A percentile compares a stretch with the other conserved stretches of the same genome.
Evolutionary conservation across 805 yeast species (phyloP).

Genomic region (Candida silvicultrix): DNA sequence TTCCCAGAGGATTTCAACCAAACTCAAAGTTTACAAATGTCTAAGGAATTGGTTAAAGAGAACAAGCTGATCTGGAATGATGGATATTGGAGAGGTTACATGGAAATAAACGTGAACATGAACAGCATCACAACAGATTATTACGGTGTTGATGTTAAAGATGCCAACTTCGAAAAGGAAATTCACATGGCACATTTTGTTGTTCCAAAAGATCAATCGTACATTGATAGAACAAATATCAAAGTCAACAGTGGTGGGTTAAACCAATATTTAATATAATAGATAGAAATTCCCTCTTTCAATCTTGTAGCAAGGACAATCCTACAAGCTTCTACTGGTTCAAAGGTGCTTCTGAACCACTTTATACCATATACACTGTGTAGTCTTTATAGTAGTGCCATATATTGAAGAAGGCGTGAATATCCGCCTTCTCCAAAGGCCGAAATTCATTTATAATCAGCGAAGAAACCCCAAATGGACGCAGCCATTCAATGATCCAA

Average conservation of each 20-base stretch:
- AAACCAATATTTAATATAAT: no score
- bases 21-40: background rate
- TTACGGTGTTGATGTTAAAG: slow-evolving; percentile 7
- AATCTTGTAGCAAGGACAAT: no score
- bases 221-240: slow-evolving; percentile 4
- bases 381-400: no score
- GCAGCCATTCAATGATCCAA: no score
- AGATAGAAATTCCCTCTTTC: no score
- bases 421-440: no score
- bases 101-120: slow-evolving; percentile 1
- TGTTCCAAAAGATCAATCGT: slow-evolving; percentile 3
- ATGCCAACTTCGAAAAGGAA: background rate
- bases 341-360: no score
- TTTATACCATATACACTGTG: no score
- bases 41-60: slow-evolving; percentile 5
- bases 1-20: slow-evolving; percentile 6
- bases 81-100: slow-evolving; percentile 10
- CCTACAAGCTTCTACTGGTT: no score
- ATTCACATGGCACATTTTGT: slow-evolving; percentile 5
- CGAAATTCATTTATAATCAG: no score
- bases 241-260: slow-evolving; percentile 1
- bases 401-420: no score
- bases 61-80: slow-evolving; percentile 10
- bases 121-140: slow-evolving; percentile 2
- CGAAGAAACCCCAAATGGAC: no score